Evolutionary conservation across 257 asterid genomes (phyloP), one percentile per base, ranked within the genome.

Genomic region (Solanum sejunctum): DNA sequence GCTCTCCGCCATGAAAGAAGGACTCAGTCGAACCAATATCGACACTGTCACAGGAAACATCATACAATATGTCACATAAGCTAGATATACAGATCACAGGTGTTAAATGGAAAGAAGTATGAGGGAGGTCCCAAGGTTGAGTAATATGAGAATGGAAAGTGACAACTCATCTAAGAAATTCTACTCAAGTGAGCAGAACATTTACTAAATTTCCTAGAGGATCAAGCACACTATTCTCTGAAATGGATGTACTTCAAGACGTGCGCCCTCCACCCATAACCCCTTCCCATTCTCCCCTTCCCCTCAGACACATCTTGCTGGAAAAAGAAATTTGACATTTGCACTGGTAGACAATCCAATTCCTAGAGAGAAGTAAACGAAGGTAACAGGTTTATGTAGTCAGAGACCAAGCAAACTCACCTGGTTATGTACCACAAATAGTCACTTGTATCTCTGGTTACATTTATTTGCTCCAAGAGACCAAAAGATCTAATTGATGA

Each of bases 391-490:
- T 77, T 28, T 26, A 77, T 36, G 39, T 16, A 32, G 52, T 39
- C 20, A 41, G 86, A 81, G 20, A 85, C 75, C 61, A 36, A 80
- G 85, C 75, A 16, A 61, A 78, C 95, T 89, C 88, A 94, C 98
- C 93, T 92, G 36, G 97, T 93, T 49, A 91, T 92, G 92, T 94
- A 94, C 97, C 98, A 94, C 58, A 97, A 94, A 82, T 95, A 95
- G 92, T 97, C 99, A 85, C 93, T 93, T 26, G 92, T 61, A 86
- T 97, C 99, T 89, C 98, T 92, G 3, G 99, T 97, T 77, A 93
- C 98, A 87, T 97, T 97, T 84, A 95, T 89, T 88, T 97, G 99
- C 85, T 97, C 99, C 89, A 97, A 73, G 84, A 97, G 97, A 70
- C 98, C 98, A 39, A 69, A 79, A 17, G 95, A 85, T 1, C 97